Evolutionary conservation across 1,284 basidiomycete genomes (phyloP).

Genomic region (Puccinia brachypodii): DNA sequence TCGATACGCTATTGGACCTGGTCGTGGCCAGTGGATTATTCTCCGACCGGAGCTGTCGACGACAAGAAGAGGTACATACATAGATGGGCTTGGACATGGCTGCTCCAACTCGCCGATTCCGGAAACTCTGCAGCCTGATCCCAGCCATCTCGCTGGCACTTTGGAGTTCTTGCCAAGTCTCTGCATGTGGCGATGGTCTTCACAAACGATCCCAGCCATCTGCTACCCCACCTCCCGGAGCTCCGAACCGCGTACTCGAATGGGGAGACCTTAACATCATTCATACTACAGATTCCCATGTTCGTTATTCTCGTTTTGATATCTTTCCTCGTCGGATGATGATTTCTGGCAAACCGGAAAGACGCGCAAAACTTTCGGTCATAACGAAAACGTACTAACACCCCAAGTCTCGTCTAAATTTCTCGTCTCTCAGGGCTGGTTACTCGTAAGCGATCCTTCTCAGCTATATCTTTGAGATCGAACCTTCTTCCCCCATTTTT

Average conservation of each 20-base stretch:
- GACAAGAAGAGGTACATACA: too few species aligned
- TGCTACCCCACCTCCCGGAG: constrained; percentile 7
- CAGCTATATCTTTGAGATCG: not conserved
- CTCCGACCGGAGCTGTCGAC: too few species aligned
- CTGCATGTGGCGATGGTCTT: not conserved
- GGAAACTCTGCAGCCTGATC: not conserved
- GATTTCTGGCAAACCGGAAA: too few species aligned
- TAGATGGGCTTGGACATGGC: not conserved
- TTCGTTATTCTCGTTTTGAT: constrained; percentile 48
- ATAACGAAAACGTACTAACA: too few species aligned
- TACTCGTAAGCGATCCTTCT: constrained; percentile 14
- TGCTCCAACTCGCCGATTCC: not conserved
- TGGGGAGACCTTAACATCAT: constrained; percentile 77
- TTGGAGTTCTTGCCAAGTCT: not conserved
- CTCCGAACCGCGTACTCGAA: constrained; percentile 61
- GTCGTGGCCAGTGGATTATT: too few species aligned
- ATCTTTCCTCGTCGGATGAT: not conserved
- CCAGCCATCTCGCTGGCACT: not conserved
- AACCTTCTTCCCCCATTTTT: not conserved
- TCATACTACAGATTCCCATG: constrained; percentile 79
- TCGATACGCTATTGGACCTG: too few species aligned
- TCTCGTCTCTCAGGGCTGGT: constrained; percentile 27
- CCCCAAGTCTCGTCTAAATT: not conserved
- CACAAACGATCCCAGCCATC: constrained; percentile 37
- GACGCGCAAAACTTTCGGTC: too few species aligned